Percentiles rank a stretch among this genome's conserved stretches.
Evolutionary conservation across 2,329 filamentous ascomycete species (phyloP).

Genomic region (Mollisia scopiformis): DNA sequence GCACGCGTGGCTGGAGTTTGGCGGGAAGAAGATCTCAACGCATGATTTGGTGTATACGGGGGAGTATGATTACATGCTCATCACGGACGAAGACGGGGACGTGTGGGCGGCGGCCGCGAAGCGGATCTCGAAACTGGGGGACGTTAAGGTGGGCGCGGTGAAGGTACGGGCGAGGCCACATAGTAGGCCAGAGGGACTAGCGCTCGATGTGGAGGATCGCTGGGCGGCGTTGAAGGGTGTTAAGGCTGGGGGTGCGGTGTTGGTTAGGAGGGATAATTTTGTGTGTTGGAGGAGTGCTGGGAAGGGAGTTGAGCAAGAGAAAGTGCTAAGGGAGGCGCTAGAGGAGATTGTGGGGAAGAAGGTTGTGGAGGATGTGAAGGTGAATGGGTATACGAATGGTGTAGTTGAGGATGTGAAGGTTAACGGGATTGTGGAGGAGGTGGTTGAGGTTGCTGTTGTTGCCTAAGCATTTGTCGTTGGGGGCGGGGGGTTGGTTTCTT

Average conservation of each 20-base stretch:
- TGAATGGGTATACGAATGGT: neutral
- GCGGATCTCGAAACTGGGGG: neutral
- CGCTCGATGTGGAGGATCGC: neutral
- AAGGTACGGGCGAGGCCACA: neutral
- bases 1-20: slow-evolving; percentile 29
- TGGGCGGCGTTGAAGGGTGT: slow-evolving; percentile 14
- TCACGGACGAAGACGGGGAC: slow-evolving; percentile 21
- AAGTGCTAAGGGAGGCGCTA: neutral
- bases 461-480: neutral
- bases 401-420: neutral
- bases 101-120: slow-evolving; percentile 18
- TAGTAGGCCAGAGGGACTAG: neutral
- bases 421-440: neutral
- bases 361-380: neutral
- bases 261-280: slow-evolving; percentile 24
- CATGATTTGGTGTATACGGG: slow-evolving; percentile 23
- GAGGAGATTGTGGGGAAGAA: neutral
- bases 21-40: slow-evolving; percentile 22
- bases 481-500: neutral
- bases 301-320: neutral
- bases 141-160: slow-evolving; percentile 2
- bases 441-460: neutral
- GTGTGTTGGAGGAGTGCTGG: slow-evolving; percentile 15
- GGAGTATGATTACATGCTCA: slow-evolving; percentile 14
- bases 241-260: slow-evolving; percentile 14